Conservation (phyloP, 169 alveolate genomes). For the Cryptosporidium andersoni region DNA sequence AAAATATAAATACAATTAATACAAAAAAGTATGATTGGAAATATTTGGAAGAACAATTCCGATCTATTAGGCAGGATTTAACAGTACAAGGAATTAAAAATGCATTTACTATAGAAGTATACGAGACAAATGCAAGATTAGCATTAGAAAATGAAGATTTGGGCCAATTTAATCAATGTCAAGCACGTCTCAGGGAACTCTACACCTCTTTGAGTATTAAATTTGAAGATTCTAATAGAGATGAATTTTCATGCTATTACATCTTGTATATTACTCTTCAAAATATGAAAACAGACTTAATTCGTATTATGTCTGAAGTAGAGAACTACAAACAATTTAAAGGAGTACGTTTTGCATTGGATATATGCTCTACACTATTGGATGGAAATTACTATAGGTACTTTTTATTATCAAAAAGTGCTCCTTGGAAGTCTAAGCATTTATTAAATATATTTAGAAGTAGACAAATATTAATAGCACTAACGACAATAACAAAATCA, state of each 20-base stretch:
- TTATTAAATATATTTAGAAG: conserved; percentile 44
- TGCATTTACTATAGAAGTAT: conserved; percentile 87
- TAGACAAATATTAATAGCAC: conserved; percentile 57
- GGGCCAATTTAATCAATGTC: conserved; percentile 93
- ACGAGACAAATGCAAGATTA: conserved; percentile 92
- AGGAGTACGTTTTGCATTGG: conserved; percentile 59
- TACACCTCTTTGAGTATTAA: conserved; percentile 78
- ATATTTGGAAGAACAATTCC: conserved; percentile 87
- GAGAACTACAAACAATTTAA: conserved; percentile 12
- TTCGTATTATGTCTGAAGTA: conserved; percentile 30
- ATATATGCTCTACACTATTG: conserved; percentile 44
- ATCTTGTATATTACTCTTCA: conserved; percentile 77
- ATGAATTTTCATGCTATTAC: conserved; percentile 76
- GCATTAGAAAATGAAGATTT: conserved; percentile 90
- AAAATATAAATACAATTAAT: neutral
- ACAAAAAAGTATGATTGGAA: conserved; percentile 76
- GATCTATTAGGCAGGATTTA: conserved; percentile 92
- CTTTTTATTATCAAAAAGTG: conserved; percentile 75
- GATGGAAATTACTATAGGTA: conserved; percentile 76
- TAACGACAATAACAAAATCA: conserved; percentile 60
- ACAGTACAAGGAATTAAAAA: conserved; percentile 90
- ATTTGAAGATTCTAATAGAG: conserved; percentile 64
- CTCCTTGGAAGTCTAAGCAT: conserved; percentile 72
- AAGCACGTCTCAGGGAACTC: conserved; percentile 87
- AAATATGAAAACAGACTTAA: conserved; percentile 76